Evolutionary conservation across 164 flowering plant species (phyloP), one percentile per base, ranked within the genome.

Genomic region (Stephania cephalantha): DNA sequence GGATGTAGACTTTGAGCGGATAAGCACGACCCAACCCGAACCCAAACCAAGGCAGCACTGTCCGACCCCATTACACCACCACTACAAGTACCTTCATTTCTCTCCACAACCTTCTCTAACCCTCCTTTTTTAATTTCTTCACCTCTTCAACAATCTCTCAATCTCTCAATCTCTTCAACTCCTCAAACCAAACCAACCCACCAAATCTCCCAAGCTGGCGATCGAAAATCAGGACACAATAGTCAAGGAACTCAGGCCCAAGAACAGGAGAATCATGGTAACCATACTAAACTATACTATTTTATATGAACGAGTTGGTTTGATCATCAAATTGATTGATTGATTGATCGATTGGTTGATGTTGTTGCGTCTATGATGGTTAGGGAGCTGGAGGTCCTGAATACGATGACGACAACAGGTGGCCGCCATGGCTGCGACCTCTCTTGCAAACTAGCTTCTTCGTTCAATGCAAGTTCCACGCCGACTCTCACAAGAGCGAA

Each of bases 371-470:
- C 79, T 68, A 15, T 70, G 46, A 10, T 18, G 18, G 29, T 6
- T 72, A 92, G 93, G 95, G 93, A 42, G 93, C 83, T 75, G 92
- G 90, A 72, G 91, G 90, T 6, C 89, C 89, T 1, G 96, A 87
- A 4, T 90, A 88, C 2, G 92, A 87, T 20, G 92, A 88, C 20
- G 92, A 88, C 42, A 85, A 78, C 73, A 83, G 87, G 81, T 92
- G 96, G 97, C 99, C 98, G 63, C 92, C 86, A 75, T 96, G 98
- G 98, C 80, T 92, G 74, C 88, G 87, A 63, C 98, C 97, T 42
- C 72, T 96, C 61, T 72, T 96, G 15, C 73, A 78, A 25, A 89
- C 87, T 55, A 83, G 76, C 17, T 96, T 91, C 90, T 93, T 92
- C 71, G 89, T 85, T 72, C 97, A 90, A 78, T 94, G 99, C 90